Conservation (phyloP, 371 early-diverging fungal genomes). For the Mortierella sp. region DNA sequence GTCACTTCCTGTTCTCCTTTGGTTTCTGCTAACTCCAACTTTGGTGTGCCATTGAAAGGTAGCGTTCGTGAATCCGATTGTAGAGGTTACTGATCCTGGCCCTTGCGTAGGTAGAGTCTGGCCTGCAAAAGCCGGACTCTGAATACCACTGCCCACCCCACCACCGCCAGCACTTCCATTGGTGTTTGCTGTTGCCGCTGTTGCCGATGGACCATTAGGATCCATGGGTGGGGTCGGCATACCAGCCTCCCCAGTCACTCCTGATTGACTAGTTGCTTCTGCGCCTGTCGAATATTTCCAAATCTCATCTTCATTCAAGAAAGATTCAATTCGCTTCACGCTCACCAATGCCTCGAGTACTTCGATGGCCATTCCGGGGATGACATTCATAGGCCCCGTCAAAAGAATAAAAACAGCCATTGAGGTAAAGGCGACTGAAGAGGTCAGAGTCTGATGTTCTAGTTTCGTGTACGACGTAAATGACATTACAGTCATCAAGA, state of each 20-base stretch:
- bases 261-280: not conserved
- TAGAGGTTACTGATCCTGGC: not conserved
- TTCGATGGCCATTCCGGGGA: slow-evolving; percentile 63
- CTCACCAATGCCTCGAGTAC: slow-evolving; percentile 61
- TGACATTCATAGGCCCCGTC: slow-evolving; percentile 61
- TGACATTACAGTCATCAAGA: slow-evolving; percentile 62
- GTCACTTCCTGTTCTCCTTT: not conserved
- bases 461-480: slow-evolving; percentile 67
- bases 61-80: slow-evolving; percentile 61
- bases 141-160: no score
- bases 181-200: not conserved
- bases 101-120: not conserved
- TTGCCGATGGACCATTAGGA: slow-evolving; percentile 4
- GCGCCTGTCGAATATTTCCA: slow-evolving; percentile 16
- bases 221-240: slow-evolving; percentile 5
- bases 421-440: slow-evolving; percentile 69
- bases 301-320: slow-evolving; percentile 62
- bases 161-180: not conserved
- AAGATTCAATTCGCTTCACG: slow-evolving; percentile 59
- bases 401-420: slow-evolving; percentile 64
- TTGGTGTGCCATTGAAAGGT: slow-evolving; percentile 59
- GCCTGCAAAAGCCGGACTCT: not conserved
- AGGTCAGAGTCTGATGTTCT: slow-evolving; percentile 61
- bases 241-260: not conserved
- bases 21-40: slow-evolving; percentile 7